A percentile compares a stretch with the other conserved stretches of the same genome.
These are phyloP conservation scores for Tuber magnatum DNA, from an alignment of 495 filamentous ascomycete genomes.

Conservation along the genomic window DNA sequence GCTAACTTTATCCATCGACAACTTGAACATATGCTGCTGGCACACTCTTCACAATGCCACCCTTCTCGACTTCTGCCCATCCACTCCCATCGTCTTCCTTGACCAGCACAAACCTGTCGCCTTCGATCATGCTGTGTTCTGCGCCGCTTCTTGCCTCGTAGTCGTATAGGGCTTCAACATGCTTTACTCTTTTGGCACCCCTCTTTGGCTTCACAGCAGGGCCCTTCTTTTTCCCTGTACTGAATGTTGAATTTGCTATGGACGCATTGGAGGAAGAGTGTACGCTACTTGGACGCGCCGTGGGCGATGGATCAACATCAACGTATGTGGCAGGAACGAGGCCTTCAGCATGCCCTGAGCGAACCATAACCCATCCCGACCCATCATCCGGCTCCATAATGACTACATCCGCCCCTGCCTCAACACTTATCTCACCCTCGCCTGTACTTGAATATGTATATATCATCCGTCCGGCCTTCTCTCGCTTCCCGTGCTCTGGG, in stretches of 20 bases:
- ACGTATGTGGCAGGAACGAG: constrained; percentile 82
- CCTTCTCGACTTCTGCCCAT: constrained; percentile 92
- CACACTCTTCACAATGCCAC: constrained; percentile 82
- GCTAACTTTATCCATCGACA: constrained; percentile 44
- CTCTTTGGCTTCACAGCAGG: constrained; percentile 86
- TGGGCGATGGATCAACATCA: constrained; percentile 45
- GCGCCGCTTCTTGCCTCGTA: constrained; percentile 78
- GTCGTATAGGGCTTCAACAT: constrained; percentile 88
- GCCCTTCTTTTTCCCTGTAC: constrained; percentile 69
- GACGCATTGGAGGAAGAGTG: constrained; percentile 55
- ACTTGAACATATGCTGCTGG: constrained; percentile 88
- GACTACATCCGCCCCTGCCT: constrained; percentile 65
- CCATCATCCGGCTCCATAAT: constrained; percentile 90
- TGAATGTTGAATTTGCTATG: constrained; percentile 28
- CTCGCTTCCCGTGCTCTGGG: constrained; percentile 48
- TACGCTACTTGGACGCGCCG: constrained; percentile 39
- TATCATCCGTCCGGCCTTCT: constrained; percentile 66
- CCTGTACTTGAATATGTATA: constrained; percentile 74
- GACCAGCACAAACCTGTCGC: constrained; percentile 83
- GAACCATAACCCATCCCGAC: constrained; percentile 81
- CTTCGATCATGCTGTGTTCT: constrained; percentile 84
- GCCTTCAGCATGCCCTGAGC: constrained; percentile 61
- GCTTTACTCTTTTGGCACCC: constrained; percentile 90
- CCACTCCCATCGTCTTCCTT: constrained; percentile 81
- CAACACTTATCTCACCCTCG: constrained; percentile 70